These are phyloP conservation scores for Hortiboletus rubellus DNA, from an alignment of 1,284 basidiomycete genomes.

Conservation along the genomic window DNA sequence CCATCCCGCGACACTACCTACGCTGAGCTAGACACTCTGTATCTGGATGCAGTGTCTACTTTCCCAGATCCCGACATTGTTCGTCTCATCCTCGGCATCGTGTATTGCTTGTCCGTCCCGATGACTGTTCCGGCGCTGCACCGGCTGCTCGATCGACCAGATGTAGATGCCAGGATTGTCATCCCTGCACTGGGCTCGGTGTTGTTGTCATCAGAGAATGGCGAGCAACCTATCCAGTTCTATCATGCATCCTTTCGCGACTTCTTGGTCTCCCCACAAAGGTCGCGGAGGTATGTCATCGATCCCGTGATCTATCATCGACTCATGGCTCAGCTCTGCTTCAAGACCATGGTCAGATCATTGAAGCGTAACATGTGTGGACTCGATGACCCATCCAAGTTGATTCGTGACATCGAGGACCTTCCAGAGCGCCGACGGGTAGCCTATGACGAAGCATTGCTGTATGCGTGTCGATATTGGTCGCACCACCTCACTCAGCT, in stretches of 20 bases:
- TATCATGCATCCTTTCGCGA: slow-evolving; percentile 28
- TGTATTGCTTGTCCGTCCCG: slow-evolving; percentile 13
- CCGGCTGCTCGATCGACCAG: slow-evolving; percentile 8
- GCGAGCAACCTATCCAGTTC: slow-evolving; percentile 18
- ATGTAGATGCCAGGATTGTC: slow-evolving; percentile 17
- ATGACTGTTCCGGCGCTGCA: slow-evolving; percentile 10
- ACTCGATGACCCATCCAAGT: slow-evolving; percentile 16
- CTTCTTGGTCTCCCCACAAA: slow-evolving; percentile 11
- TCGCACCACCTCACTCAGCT: slow-evolving; percentile 15
- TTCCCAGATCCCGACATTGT: slow-evolving; percentile 10
- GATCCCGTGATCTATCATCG: slow-evolving; percentile 17
- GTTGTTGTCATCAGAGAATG: slow-evolving; percentile 11
- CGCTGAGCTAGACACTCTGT: slow-evolving; percentile 15
- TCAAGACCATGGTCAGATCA: slow-evolving; percentile 12
- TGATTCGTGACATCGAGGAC: slow-evolving; percentile 17
- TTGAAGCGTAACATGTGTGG: slow-evolving; percentile 22
- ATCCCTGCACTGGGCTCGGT: slow-evolving; percentile 18
- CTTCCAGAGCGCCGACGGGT: slow-evolving; percentile 1
- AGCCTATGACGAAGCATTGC: slow-evolving; percentile 9
- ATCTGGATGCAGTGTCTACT: slow-evolving; percentile 13
- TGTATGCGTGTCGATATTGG: slow-evolving; percentile 24
- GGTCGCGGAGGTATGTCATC: slow-evolving; percentile 13
- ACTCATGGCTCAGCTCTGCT: slow-evolving; percentile 17
- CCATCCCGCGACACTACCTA: slow-evolving; percentile 6
- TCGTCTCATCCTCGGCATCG: slow-evolving; percentile 16